These are phyloP conservation scores for Linnemannia exigua DNA, from an alignment of 192 early-diverging fungal species.

Conservation along the genomic window DNA sequence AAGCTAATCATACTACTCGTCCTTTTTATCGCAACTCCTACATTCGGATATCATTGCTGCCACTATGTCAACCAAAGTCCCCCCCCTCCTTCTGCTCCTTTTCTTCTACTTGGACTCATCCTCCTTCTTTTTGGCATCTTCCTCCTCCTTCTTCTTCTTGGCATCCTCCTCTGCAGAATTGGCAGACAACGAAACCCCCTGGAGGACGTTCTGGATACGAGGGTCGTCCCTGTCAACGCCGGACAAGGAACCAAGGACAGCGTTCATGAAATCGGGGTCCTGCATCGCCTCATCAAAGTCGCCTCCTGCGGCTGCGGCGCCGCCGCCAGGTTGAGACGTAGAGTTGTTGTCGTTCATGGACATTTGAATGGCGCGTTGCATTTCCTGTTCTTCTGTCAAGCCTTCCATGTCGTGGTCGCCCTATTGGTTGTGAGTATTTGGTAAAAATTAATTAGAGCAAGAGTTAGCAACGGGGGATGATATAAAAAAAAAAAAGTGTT, in stretches of 20 bases:
- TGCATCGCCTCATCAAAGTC: slow-evolving; percentile 55
- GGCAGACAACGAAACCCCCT: slow-evolving; percentile 54
- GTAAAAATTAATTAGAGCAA: neutral
- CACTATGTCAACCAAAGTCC: too few species aligned
- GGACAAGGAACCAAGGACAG: slow-evolving; percentile 85
- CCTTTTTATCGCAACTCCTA: neutral
- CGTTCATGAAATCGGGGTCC: slow-evolving; percentile 75
- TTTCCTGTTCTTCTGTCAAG: slow-evolving; percentile 78
- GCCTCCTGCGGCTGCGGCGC: slow-evolving; percentile 1
- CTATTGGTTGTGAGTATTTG: slow-evolving; percentile 17
- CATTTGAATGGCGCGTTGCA: slow-evolving; percentile 78
- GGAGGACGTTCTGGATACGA: slow-evolving; percentile 77
- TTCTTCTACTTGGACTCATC: slow-evolving; percentile 38
- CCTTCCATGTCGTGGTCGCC: slow-evolving; percentile 80
- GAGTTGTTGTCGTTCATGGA: slow-evolving; percentile 76
- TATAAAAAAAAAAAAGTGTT: neutral
- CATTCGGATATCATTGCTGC: too few species aligned
- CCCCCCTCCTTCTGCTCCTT: too few species aligned
- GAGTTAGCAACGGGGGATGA: neutral
- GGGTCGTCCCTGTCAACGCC: slow-evolving; percentile 92
- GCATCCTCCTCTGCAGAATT: slow-evolving; percentile 31
- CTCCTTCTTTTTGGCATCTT: slow-evolving; percentile 20
- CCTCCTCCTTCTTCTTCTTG: slow-evolving; percentile 21
- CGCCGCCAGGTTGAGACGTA: neutral
- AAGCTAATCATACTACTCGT: too few species aligned